Evolutionary conservation across 2,329 filamentous ascomycete species (phyloP).

Genomic region (Ophiostoma pallidulum): DNA sequence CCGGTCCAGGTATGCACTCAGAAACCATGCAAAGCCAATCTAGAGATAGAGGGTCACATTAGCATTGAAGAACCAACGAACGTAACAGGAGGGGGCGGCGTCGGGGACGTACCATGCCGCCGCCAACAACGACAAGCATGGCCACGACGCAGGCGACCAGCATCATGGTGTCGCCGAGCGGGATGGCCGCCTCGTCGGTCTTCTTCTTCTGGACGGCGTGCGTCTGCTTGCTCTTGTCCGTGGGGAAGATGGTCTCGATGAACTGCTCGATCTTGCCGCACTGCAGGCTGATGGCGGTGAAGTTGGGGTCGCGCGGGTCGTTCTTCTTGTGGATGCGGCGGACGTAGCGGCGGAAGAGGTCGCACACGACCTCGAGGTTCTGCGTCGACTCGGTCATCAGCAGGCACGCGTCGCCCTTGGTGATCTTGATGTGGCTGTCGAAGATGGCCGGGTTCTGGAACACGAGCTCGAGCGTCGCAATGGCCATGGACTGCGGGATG

Average conservation of each 20-base stretch:
- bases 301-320: slow-evolving; percentile 85
- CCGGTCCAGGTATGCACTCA: slow-evolving; percentile 76
- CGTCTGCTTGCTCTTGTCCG: slow-evolving; percentile 60
- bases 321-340: slow-evolving; percentile 88
- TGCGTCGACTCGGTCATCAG: slow-evolving; percentile 91
- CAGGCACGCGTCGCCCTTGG: slow-evolving; percentile 83
- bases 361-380: slow-evolving; percentile 71
- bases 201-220: slow-evolving; percentile 31
- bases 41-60: slow-evolving; percentile 27
- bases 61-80: neutral
- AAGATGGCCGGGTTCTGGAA: slow-evolving; percentile 89
- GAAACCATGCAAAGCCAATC: slow-evolving; percentile 67
- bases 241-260: slow-evolving; percentile 86
- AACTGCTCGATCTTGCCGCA: slow-evolving; percentile 94
- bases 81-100: neutral
- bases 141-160: slow-evolving; percentile 57
- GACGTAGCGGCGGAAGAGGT: slow-evolving; percentile 69
- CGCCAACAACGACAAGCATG: slow-evolving; percentile 62
- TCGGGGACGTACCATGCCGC: slow-evolving; percentile 60
- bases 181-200: slow-evolving; percentile 37
- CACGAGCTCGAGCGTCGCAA: slow-evolving; percentile 82
- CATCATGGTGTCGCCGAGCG: slow-evolving; percentile 52
- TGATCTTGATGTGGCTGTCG: slow-evolving; percentile 86
- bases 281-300: slow-evolving; percentile 79
- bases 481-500: slow-evolving; percentile 95